Percentiles rank a stretch among this genome's conserved stretches.
These are phyloP conservation scores for Boletus sensibilis DNA, from an alignment of 768 basidiomycete species.

Conservation along the genomic window DNA sequence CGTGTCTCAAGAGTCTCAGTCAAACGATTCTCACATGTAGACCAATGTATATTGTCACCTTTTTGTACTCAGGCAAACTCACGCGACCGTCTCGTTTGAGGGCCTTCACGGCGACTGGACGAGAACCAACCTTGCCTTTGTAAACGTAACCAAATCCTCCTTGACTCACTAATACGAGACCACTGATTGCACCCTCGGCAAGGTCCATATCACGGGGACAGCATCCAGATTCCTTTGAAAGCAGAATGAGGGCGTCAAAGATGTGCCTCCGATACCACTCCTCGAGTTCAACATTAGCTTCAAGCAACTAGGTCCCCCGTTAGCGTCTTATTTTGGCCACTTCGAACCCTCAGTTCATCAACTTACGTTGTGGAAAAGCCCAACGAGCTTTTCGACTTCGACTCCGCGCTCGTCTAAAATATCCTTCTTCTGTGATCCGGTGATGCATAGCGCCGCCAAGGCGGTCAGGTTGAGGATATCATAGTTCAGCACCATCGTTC, in stretches of 20 bases:
- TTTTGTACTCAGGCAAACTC: constrained; percentile 4
- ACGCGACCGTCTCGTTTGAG: neutral
- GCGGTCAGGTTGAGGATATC: constrained; percentile 25
- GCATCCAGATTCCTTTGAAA: constrained; percentile 19
- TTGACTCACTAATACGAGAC: neutral
- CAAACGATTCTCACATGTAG: neutral
- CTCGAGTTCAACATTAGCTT: constrained; percentile 10
- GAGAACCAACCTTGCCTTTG: constrained; percentile 17
- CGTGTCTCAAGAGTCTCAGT: neutral
- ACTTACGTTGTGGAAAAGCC: constrained; percentile 28
- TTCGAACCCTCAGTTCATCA: neutral
- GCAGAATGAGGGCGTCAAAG: constrained; percentile 17
- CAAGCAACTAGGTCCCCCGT: constrained; percentile 23
- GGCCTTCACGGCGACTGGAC: constrained; percentile 32
- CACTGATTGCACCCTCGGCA: constrained; percentile 3
- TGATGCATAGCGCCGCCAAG: constrained; percentile 11
- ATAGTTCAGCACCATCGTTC: constrained; percentile 7
- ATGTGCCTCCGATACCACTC: constrained; percentile 19
- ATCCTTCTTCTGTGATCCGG: neutral
- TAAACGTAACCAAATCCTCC: constrained; percentile 27
- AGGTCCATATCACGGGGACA: constrained; percentile 21
- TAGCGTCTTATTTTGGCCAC: neutral
- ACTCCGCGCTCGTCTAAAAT: constrained; percentile 1
- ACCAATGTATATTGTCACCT: constrained; percentile 16
- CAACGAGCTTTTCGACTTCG: constrained; percentile 14